Evolutionary conservation across 208 protist species (phyloP).

Genomic region (Naegleria fowleri): DNA sequence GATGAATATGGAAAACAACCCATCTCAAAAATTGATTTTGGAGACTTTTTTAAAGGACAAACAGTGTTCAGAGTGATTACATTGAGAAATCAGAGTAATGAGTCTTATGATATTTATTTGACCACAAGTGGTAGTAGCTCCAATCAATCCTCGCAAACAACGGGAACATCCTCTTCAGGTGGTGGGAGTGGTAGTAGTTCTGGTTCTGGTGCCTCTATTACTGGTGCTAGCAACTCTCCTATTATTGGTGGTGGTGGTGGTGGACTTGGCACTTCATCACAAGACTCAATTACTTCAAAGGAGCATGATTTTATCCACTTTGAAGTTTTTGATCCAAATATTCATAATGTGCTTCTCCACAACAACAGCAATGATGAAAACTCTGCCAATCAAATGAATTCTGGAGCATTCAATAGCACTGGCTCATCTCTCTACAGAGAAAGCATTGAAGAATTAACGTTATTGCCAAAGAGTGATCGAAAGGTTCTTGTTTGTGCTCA

Average conservation of each 20-base stretch:
- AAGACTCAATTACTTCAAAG: no score
- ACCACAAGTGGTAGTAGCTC: neutral
- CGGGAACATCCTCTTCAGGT: neutral
- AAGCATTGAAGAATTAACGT: neutral
- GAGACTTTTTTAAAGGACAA: neutral
- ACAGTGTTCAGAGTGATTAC: neutral
- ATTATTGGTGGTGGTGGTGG: no score
- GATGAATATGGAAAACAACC: slow-evolving; percentile 1
- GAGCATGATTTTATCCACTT: neutral
- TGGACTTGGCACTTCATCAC: no score
- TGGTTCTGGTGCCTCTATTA: no score
- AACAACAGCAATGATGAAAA: neutral
- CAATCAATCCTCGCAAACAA: neutral
- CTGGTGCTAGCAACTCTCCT: no score
- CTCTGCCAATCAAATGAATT: no score
- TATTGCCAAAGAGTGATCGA: neutral
- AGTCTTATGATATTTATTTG: neutral
- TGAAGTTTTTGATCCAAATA: neutral
- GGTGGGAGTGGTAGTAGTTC: no score
- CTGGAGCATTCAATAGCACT: neutral
- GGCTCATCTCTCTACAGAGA: neutral
- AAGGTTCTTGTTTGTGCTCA: neutral
- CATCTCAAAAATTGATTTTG: neutral
- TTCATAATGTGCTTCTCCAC: neutral
- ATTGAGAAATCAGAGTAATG: neutral